Conservation (phyloP, 345 rosid species). For the Boechera divaricarpa region DNA sequence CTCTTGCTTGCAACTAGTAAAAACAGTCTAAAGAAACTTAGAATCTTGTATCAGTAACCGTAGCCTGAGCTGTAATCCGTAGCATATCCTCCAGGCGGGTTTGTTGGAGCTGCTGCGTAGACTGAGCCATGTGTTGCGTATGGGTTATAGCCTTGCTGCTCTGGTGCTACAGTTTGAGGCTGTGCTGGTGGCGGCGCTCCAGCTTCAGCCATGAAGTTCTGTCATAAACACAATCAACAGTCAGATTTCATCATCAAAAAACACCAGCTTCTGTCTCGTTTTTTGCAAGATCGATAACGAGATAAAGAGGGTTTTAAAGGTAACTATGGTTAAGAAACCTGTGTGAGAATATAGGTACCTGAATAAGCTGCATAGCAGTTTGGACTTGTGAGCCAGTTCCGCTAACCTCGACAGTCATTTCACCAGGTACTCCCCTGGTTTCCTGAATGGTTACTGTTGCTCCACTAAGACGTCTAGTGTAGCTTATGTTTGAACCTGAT, state of each 20-base stretch:
- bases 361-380: constrained; percentile 96
- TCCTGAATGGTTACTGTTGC: constrained; percentile 97
- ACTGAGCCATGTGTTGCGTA: constrained; percentile 81
- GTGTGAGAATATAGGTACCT: constrained; percentile 52
- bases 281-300: neutral
- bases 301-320: neutral
- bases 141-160: constrained; percentile 89
- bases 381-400: constrained; percentile 96
- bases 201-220: constrained; percentile 99
- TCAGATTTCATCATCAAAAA: neutral
- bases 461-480: constrained; percentile 95
- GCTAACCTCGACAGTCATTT: constrained; percentile 99
- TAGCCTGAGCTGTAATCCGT: constrained; percentile 74
- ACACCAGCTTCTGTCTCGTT: neutral
- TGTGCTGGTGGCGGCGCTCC: constrained; percentile 68
- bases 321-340: neutral
- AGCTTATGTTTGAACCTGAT: constrained; percentile 94
- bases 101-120: constrained; percentile 81
- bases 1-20: constrained; percentile 29
- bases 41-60: constrained; percentile 57
- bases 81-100: constrained; percentile 78
- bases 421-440: constrained; percentile 94
- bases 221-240: constrained; percentile 42
- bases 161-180: constrained; percentile 53
- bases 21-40: constrained; percentile 29